Evolutionary conservation across 1,139 yeast species (phyloP).

Genomic region (Casaregolazyma lundiana): DNA sequence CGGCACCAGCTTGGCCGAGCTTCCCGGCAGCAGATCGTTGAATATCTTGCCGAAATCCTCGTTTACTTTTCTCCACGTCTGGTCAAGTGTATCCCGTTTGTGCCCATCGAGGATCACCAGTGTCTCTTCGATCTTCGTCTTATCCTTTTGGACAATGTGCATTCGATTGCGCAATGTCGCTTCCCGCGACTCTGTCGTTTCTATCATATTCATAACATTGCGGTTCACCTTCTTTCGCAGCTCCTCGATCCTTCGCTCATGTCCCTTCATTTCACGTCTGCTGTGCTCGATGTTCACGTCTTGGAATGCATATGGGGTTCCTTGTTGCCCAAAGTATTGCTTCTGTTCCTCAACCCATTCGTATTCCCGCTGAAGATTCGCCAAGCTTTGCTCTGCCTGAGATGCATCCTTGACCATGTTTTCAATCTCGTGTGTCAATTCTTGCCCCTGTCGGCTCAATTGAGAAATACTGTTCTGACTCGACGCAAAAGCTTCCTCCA

Average conservation of each 20-base stretch:
- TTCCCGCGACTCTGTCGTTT: constrained; percentile 88
- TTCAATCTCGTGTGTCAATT: constrained; percentile 60
- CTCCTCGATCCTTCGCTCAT: constrained; percentile 59
- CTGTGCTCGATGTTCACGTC: constrained; percentile 61
- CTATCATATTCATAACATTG: constrained; percentile 91
- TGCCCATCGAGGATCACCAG: constrained; percentile 81
- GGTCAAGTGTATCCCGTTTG: constrained; percentile 74
- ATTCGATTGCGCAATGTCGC: constrained; percentile 73
- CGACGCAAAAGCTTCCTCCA: constrained; percentile 47
- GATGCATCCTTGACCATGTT: constrained; percentile 43
- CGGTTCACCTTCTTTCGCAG: constrained; percentile 83
- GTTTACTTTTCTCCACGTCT: constrained; percentile 77
- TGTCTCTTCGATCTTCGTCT: constrained; percentile 83
- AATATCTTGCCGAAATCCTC: constrained; percentile 88
- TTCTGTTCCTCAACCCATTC: constrained; percentile 71
- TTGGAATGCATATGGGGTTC: constrained; percentile 37
- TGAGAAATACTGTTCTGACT: constrained; percentile 52
- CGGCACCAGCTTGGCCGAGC: constrained; percentile 86
- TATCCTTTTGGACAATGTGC: constrained; percentile 83
- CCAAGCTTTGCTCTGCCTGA: constrained; percentile 43
- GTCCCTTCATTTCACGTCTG: constrained; percentile 51
- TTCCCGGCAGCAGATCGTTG: constrained; percentile 81
- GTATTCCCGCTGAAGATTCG: constrained; percentile 49
- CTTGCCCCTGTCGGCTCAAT: constrained; percentile 53
- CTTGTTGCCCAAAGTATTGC: constrained; percentile 40